Base-by-base conservation (phyloP, 78 protist species). In the Dictyostelium brefeldianum region DNA sequence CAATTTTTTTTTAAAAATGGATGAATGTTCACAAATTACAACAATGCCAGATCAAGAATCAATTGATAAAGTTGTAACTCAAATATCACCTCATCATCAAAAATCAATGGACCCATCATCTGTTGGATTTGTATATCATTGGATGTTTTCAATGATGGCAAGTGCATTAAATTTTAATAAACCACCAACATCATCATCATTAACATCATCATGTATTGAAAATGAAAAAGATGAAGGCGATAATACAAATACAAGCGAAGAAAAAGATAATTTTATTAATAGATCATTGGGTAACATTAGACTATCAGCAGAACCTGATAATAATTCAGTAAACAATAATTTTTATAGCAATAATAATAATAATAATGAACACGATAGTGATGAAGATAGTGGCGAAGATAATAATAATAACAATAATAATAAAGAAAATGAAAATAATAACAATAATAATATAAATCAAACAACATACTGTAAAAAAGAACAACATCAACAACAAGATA, bases 121-220 rank as follows among this genome's bases (percentile, higher is more conserved):
- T 22, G 54, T 87, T 80, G 79, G 69, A n/a, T 78, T 87, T 51
- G 84, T 87, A 5, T 87, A 87, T 77, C 81, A 80, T 62, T 87
- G 93, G 93, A 87, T 87, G 93, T 59, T 87, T 77, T 87, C 93
- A 17, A 56, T 87, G 9, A 87, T 87, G 74, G 84, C 93, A 46
- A 73, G 84, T 64, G 93, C 80, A 46, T 71, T 83, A 69, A 53
- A 53, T 36, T 36, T 54, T 5, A 75, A 75, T 48, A 71, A 43
- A 46, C 5, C n/a, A 71, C 25, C 54, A 20, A 71, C 0, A 2
- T 18, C 56, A 51, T 12, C 56, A 51, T n/a, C n/a, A n/a, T n/a
- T n/a, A n/a, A n/a, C n/a, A n/a, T n/a, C n/a, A n/a, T n/a, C 1
- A 7, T 43, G 22, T 29, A n/a, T 4, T 47, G 11, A 73, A 0